Evolutionary conservation across 1,139 yeast genomes (phyloP).

Genomic region (Geotrichum candidum): DNA sequence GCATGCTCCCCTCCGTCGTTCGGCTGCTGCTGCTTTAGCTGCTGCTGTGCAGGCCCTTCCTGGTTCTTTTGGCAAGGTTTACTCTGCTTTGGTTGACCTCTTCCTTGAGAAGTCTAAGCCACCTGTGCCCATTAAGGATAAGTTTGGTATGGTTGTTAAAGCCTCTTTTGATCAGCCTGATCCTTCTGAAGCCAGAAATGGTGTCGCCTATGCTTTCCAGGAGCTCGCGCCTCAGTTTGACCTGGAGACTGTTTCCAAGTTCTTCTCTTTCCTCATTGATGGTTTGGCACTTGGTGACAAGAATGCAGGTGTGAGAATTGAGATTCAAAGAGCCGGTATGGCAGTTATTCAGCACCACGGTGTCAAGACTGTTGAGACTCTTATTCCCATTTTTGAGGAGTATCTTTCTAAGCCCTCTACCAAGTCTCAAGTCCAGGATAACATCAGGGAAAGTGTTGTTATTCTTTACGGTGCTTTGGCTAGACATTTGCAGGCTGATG

Average conservation of each 20-base stretch:
- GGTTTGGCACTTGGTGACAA: conserved; percentile 67
- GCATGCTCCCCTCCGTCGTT: conserved; percentile 43
- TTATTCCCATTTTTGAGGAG: conserved; percentile 72
- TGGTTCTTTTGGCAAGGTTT: conserved; percentile 35
- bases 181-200: conserved; percentile 79
- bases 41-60: conserved; percentile 39
- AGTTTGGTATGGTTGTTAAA: conserved; percentile 70
- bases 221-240: conserved; percentile 49
- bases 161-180: conserved; percentile 58
- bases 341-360: conserved; percentile 64
- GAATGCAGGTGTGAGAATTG: conserved; percentile 67
- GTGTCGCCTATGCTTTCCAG: conserved; percentile 64
- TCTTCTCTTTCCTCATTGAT: conserved; percentile 57
- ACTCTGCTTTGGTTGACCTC: conserved; percentile 46
- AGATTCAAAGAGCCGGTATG: conserved; percentile 85
- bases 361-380: conserved; percentile 52
- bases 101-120: conserved; percentile 63
- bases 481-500: conserved; percentile 62
- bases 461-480: conserved; percentile 86
- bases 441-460: conserved; percentile 72
- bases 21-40: conserved; percentile 60
- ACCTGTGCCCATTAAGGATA: conserved; percentile 69
- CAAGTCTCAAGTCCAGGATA: conserved; percentile 49
- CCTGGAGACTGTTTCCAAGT: conserved; percentile 38
- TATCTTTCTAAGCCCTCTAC: conserved; percentile 38